phyloP scores from a whole-genome alignment of 1,139 yeast species.

The Diutina siamensis region DNA sequence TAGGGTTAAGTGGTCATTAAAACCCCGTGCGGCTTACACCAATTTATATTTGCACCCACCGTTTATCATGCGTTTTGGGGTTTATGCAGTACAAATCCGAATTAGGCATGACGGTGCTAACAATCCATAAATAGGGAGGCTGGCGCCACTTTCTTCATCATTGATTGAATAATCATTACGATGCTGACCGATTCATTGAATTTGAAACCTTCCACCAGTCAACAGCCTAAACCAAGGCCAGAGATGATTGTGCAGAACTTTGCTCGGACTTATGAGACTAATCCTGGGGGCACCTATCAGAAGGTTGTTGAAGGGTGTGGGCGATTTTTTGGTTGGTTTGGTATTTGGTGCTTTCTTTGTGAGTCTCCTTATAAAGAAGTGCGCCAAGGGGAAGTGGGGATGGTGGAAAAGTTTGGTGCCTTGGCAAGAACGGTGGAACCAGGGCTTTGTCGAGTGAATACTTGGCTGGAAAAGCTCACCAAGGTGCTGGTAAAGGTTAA shows the following conservation, averaged over 20 bases:
- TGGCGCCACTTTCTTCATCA: too few species aligned
- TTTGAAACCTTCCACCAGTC: background rate
- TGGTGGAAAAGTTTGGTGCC: conserved; percentile 60
- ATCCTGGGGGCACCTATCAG: conserved; percentile 27
- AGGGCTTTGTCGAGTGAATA: conserved; percentile 55
- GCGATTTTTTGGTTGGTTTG: conserved; percentile 37
- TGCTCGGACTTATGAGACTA: conserved; percentile 27
- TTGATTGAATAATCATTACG: too few species aligned
- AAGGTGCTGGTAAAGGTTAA: conserved; percentile 46
- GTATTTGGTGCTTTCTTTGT: conserved; percentile 52
- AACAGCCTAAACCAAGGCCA: conserved; percentile 7
- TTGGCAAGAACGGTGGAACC: conserved; percentile 59
- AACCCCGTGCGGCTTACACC: too few species aligned
- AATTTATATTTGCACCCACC: too few species aligned
- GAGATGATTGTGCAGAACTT: conserved; percentile 15
- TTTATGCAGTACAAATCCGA: too few species aligned
- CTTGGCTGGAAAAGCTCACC: conserved; percentile 47
- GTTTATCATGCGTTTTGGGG: too few species aligned
- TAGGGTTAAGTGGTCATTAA: too few species aligned
- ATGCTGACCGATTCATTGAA: background rate
- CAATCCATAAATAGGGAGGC: too few species aligned
- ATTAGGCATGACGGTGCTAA: too few species aligned
- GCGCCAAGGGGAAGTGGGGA: conserved; percentile 60
- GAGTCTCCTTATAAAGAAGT: conserved; percentile 53
- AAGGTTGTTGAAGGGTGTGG: conserved; percentile 35